Conservation (phyloP, 345 rosid genomes). For the Xanthoceras sorbifolium region DNA sequence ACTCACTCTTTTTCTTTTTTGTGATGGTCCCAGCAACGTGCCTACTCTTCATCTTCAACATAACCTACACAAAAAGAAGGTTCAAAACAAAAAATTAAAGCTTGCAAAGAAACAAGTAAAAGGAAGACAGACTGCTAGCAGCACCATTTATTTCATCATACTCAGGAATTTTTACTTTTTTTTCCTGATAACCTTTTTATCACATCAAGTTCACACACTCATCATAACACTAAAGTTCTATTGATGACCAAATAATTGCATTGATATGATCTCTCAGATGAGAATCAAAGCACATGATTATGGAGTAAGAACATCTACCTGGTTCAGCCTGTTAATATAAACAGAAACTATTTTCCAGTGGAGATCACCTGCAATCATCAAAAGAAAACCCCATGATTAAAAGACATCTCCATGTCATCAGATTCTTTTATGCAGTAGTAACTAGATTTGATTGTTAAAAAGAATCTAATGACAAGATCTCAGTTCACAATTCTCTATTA, state of each 20-base stretch:
- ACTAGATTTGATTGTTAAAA: not conserved
- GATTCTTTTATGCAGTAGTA: not conserved
- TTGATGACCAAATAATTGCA: slow-evolving; percentile 50
- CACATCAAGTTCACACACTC: slow-evolving; percentile 32
- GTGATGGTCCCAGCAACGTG: slow-evolving; percentile 95
- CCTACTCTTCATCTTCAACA: slow-evolving; percentile 95
- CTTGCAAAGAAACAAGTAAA: slow-evolving; percentile 18
- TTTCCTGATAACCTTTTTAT: slow-evolving; percentile 25
- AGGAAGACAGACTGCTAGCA: slow-evolving; percentile 7
- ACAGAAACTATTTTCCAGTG: slow-evolving; percentile 96
- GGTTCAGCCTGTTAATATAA: slow-evolving; percentile 75
- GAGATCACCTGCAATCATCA: slow-evolving; percentile 74
- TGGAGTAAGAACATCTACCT: slow-evolving; percentile 39
- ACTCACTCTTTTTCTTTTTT: slow-evolving; percentile 96
- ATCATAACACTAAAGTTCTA: slow-evolving; percentile 22
- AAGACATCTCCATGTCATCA: not conserved
- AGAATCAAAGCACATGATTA: not conserved
- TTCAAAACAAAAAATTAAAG: slow-evolving; percentile 34
- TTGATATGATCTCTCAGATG: slow-evolving; percentile 12
- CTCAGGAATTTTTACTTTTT: slow-evolving; percentile 37
- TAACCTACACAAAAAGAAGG: slow-evolving; percentile 66
- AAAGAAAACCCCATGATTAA: slow-evolving; percentile 17
- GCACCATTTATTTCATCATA: slow-evolving; percentile 38
- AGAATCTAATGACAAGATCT: slow-evolving; percentile 3
- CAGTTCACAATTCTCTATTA: not conserved